Evolutionary conservation across 257 asterid species (phyloP), one percentile per base, ranked within the genome.

Genomic region (Ophiorrhiza pumila): DNA sequence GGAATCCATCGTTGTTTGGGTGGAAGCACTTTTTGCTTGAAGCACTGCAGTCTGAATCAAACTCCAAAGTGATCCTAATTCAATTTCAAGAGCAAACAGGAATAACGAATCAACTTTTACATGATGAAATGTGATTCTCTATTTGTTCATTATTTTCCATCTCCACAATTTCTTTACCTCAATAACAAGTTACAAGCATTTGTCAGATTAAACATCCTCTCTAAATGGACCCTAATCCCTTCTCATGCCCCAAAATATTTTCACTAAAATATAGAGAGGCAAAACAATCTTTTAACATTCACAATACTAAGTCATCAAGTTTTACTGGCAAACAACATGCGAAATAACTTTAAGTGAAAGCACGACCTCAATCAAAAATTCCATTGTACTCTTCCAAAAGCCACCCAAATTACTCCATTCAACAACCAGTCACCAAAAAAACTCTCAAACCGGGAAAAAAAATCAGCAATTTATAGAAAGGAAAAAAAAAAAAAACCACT

Each of bases 1-100:
- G 0, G 78, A 62, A 25, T 78, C 85, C 96, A 85, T 84, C 34
- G 60, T 17, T 60, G 56, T 67, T n/a, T 69, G 49, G 66, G 25
- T 32, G 12, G 6, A 32, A 45, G 66, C 31, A 60, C 65, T 23
- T 31, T 60, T 61, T 6, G 66, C 66, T 61, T 32, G 45, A 61
- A 34, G 66, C 25, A 35, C 68, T 8, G 23, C 29, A 18, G 68
- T 35, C 13, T 20, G 29, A 62, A 13, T 2, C 42, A 31, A 59
- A 43, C 39, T 31, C 23, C 20, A 22, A 34, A 31, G 15, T 58
- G 37, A 27, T 58, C 64, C 64, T 58, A 58, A 50, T 17, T 46
- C 17, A 46, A 46, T 46, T 37, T 46, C 31, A 20, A 1, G 42
- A 37, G 42, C 3, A 2, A 37, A 37, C 42, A 37, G 11, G 10